A percentile compares a stretch with the other conserved stretches of the same genome.
Conservation (phyloP, 2,329 filamentous ascomycete species). For the Alternaria consortialis region DNA sequence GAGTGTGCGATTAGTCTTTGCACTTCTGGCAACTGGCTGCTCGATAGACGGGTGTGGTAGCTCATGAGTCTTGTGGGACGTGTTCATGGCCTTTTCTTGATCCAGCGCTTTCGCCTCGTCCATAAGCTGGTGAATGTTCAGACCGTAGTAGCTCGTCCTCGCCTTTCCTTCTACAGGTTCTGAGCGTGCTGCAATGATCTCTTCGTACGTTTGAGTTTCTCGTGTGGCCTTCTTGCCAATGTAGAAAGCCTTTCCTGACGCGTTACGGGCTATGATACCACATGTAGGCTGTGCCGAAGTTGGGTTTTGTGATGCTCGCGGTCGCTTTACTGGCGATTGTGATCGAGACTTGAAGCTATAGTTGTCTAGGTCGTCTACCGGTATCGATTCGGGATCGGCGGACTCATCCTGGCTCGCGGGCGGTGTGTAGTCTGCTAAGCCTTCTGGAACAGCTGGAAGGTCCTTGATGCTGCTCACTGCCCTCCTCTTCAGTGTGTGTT, state of each 20-base stretch:
- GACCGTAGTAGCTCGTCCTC: conserved; percentile 84
- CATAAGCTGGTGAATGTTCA: conserved; percentile 87
- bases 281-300: conserved; percentile 27
- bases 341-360: conserved; percentile 37
- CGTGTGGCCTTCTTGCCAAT: conserved; percentile 64
- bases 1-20: conserved; percentile 58
- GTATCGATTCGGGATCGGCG: conserved; percentile 39
- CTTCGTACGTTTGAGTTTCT: conserved; percentile 66
- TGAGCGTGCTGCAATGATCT: conserved; percentile 73
- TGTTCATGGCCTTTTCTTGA: conserved; percentile 49
- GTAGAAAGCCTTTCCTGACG: conserved; percentile 65
- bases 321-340: conserved; percentile 36
- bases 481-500: conserved; percentile 49
- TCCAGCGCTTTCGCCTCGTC: conserved; percentile 73
- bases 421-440: conserved; percentile 41
- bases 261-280: conserved; percentile 54
- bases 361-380: conserved; percentile 40
- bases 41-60: conserved; percentile 53
- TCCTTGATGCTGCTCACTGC: conserved; percentile 42
- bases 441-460: conserved; percentile 34
- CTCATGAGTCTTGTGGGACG: conserved; percentile 30
- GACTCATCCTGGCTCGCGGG: conserved; percentile 47
- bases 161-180: conserved; percentile 70
- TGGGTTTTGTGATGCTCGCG: conserved; percentile 19
- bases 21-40: conserved; percentile 28